Evolutionary conservation across 495 filamentous ascomycete species (phyloP).

Genomic region (Aspergillus funiculosus): DNA sequence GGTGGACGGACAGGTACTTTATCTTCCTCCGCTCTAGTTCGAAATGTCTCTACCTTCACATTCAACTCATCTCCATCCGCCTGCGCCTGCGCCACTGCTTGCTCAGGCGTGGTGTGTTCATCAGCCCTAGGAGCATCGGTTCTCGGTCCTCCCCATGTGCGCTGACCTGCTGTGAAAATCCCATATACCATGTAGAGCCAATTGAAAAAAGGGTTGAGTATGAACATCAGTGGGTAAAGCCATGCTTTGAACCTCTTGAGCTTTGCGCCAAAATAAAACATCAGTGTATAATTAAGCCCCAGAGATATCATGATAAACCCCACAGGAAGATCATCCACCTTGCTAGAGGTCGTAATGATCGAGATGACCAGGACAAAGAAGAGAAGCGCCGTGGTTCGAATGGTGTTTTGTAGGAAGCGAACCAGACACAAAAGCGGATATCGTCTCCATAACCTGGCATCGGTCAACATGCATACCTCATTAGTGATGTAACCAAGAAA

Average conservation of each 20-base stretch:
- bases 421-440: slow-evolving; percentile 88
- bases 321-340: slow-evolving; percentile 70
- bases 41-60: slow-evolving; percentile 85
- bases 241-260: slow-evolving; percentile 86
- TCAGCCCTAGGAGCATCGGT: slow-evolving; percentile 88
- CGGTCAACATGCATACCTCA: slow-evolving; percentile 97
- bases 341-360: slow-evolving; percentile 77
- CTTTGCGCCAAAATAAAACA: slow-evolving; percentile 90
- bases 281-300: slow-evolving; percentile 89
- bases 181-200: slow-evolving; percentile 94
- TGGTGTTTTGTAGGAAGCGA: slow-evolving; percentile 93
- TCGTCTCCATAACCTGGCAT: slow-evolving; percentile 81
- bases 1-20: slow-evolving; percentile 64
- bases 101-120: slow-evolving; percentile 67
- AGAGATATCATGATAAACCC: slow-evolving; percentile 95
- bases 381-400: slow-evolving; percentile 87
- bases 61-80: slow-evolving; percentile 85
- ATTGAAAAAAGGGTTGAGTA: slow-evolving; percentile 95
- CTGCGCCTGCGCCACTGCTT: slow-evolving; percentile 76
- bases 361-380: slow-evolving; percentile 95
- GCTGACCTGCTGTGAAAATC: slow-evolving; percentile 86
- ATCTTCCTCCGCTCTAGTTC: slow-evolving; percentile 57
- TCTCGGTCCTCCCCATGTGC: slow-evolving; percentile 94
- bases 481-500: slow-evolving; percentile 98
- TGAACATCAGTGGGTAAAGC: slow-evolving; percentile 94